Conservation (phyloP, 768 basidiomycete species). For the Leucogyrophana mollusca region DNA sequence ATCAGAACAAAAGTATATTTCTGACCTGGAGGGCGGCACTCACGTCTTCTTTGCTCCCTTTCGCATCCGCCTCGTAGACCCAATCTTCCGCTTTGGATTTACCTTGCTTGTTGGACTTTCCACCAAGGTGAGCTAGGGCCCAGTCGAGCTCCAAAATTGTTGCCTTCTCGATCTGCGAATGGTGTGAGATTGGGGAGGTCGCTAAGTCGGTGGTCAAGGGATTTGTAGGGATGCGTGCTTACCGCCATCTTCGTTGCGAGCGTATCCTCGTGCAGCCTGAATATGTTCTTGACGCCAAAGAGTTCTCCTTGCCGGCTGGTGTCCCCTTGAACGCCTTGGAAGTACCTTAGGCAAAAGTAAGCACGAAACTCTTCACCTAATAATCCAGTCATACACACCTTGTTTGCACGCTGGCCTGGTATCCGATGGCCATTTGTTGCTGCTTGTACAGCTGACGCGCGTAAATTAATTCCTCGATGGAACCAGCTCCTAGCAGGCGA, state of each 20-base stretch:
- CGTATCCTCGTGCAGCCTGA: conserved; percentile 68
- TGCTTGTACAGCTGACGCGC: conserved; percentile 91
- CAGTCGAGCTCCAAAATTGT: conserved; percentile 75
- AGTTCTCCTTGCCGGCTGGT: conserved; percentile 74
- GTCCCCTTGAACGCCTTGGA: conserved; percentile 81
- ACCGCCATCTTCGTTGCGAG: conserved; percentile 75
- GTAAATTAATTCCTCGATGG: conserved; percentile 85
- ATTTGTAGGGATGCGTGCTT: conserved; percentile 20
- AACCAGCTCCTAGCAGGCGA: conserved; percentile 82
- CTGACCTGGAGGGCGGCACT: background rate
- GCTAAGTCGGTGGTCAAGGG: background rate
- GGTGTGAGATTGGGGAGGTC: background rate
- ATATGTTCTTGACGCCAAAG: conserved; percentile 85
- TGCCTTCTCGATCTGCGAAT: conserved; percentile 71
- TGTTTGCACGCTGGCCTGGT: conserved; percentile 81
- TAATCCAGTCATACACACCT: conserved; percentile 44
- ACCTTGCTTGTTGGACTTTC: conserved; percentile 33
- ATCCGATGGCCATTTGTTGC: conserved; percentile 91
- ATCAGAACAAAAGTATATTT: background rate
- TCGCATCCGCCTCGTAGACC: conserved; percentile 44
- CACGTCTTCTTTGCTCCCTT: conserved; percentile 40
- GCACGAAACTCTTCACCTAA: background rate
- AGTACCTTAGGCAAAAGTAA: conserved; percentile 49
- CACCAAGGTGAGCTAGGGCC: conserved; percentile 70
- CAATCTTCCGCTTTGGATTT: conserved; percentile 35